phyloP scores from a whole-genome alignment of 179 eudicot genomes.

The Carnegiea gigantea region DNA sequence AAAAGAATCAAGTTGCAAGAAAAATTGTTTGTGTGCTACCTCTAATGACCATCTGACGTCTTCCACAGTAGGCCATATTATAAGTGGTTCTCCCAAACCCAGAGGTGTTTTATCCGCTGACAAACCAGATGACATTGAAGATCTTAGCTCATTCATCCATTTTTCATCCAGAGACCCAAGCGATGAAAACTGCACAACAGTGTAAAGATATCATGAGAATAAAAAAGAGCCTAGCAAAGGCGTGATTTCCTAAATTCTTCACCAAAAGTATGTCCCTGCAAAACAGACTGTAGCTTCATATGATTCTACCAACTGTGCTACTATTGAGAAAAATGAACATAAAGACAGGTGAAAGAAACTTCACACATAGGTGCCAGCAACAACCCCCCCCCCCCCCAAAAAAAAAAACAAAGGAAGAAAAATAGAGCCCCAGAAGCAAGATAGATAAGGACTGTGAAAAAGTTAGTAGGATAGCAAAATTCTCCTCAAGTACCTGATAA shows the following conservation, averaged over 20 bases:
- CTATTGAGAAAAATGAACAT: background rate
- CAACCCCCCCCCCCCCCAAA: background rate
- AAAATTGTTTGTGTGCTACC: conserved; percentile 39
- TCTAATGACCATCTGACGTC: conserved; percentile 93
- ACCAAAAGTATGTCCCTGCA: no score
- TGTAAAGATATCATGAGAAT: conserved; percentile 5
- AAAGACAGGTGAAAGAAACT: background rate
- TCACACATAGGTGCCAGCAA: background rate
- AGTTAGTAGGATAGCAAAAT: background rate
- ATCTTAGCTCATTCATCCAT: conserved; percentile 92
- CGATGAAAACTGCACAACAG: conserved; percentile 75
- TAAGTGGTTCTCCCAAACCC: conserved; percentile 79
- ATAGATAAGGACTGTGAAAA: no score
- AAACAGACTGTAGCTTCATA: no score
- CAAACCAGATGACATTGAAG: conserved; percentile 85
- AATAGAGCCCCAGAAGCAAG: background rate
- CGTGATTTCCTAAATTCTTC: no score
- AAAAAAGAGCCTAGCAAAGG: background rate
- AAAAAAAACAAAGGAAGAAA: background rate
- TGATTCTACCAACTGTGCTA: background rate
- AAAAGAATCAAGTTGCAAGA: background rate
- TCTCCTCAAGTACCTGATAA: conserved; percentile 66
- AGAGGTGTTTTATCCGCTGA: conserved; percentile 66
- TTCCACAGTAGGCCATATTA: conserved; percentile 94
- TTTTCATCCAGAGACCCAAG: conserved; percentile 98